These are phyloP conservation scores for Passalora sequoiae DNA, from an alignment of 2,329 filamentous ascomycete species.

Conservation along the genomic window DNA sequence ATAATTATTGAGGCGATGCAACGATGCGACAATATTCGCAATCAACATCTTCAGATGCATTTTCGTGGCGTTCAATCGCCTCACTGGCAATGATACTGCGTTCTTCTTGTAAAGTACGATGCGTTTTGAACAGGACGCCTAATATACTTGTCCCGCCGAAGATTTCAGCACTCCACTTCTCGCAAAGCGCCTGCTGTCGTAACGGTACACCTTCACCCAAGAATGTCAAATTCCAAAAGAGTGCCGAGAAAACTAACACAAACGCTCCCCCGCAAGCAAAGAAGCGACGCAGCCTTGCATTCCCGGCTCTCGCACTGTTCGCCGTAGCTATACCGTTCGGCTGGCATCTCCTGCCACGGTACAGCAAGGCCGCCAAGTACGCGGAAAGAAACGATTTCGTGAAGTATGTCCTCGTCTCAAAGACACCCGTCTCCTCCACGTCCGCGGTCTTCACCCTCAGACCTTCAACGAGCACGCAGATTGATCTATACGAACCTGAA, in stretches of 20 bases:
- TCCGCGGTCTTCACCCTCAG: slow-evolving; percentile 64
- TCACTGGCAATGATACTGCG: slow-evolving; percentile 3
- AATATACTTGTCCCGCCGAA: no score
- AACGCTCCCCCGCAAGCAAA: no score
- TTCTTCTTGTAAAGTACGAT: no score
- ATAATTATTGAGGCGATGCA: no score
- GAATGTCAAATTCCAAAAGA: no score
- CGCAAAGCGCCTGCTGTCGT: slow-evolving; percentile 1
- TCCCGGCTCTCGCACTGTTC: slow-evolving; percentile 22
- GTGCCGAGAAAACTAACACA: no score
- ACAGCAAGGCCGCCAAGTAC: slow-evolving; percentile 1
- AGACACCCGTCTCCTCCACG: slow-evolving; percentile 60
- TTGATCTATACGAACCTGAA: slow-evolving; percentile 19
- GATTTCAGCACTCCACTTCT: no score
- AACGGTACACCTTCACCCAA: no score
- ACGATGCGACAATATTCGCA: no score
- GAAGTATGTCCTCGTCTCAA: slow-evolving; percentile 56
- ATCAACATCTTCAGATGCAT: not conserved
- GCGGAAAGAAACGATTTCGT: slow-evolving; percentile 23
- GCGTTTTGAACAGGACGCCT: no score
- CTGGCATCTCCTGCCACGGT: slow-evolving; percentile 17
- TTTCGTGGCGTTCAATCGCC: not conserved
- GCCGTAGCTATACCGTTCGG: slow-evolving; percentile 21
- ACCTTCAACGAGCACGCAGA: slow-evolving; percentile 30
- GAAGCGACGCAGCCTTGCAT: slow-evolving; percentile 7